These are phyloP conservation scores for Corylus heterophylla DNA, from an alignment of 306 rosid species.

Conservation along the genomic window DNA sequence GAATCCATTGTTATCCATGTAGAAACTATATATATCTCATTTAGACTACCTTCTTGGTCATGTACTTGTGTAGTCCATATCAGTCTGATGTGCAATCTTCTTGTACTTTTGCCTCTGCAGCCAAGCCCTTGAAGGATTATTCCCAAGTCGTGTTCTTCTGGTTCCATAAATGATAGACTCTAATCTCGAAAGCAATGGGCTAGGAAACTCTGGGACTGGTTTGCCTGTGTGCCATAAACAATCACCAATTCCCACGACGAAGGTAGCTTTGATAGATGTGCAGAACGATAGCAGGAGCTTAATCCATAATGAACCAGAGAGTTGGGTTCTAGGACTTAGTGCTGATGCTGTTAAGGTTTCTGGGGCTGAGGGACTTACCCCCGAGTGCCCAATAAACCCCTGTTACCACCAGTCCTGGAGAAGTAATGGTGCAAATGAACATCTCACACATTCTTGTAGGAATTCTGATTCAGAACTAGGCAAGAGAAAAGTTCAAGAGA, in stretches of 20 bases:
- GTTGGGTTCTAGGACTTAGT: conserved; percentile 20
- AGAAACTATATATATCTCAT: too few relatives aligned
- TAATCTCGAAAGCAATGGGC: background rate
- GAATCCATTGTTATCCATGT: too few relatives aligned
- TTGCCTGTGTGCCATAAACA: conserved; percentile 27
- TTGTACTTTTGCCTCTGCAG: background rate
- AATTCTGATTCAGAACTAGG: conserved; percentile 25
- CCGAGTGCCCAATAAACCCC: conserved; percentile 23
- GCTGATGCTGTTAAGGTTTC: conserved; percentile 23
- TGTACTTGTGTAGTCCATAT: background rate
- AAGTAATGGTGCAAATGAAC: conserved; percentile 29
- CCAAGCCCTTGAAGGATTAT: conserved; percentile 2
- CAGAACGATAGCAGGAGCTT: conserved; percentile 38
- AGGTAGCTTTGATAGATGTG: conserved; percentile 37
- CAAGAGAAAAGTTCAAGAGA: conserved; percentile 22
- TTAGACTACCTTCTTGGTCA: background rate
- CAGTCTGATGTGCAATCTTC: background rate
- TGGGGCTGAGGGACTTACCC: conserved; percentile 35
- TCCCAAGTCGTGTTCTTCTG: too few relatives aligned
- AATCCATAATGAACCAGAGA: conserved; percentile 16
- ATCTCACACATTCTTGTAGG: conserved; percentile 1
- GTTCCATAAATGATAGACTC: too few relatives aligned
- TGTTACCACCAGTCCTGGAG: conserved; percentile 17
- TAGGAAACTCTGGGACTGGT: conserved; percentile 20
- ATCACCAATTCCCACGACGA: conserved; percentile 33